Base-by-base conservation (phyloP, 768 basidiomycete species). In the Suillus ampliporus region DNA sequence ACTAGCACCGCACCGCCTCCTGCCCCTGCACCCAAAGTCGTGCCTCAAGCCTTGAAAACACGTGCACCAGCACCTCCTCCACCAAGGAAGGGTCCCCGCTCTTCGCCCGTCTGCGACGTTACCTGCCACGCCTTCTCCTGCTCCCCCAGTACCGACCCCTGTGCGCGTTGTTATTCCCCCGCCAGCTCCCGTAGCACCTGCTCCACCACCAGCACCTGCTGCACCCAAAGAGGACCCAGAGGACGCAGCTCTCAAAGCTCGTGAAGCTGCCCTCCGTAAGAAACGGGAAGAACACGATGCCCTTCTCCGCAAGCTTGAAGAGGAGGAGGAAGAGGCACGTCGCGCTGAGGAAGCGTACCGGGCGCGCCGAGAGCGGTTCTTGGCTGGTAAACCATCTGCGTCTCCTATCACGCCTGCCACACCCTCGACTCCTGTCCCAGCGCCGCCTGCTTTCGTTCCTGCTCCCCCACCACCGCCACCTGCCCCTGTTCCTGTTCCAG, bases 201-300 rank as follows among this genome's bases (percentile, higher is more conserved):
- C 71, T 38, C 68, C 71, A 44, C 51, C 68, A 11, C 48, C 64
- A 4, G 65, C 69, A 0, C 75, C 79, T 9, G 71, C 72, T 5
- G 79, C 62, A 23, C 84, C 83, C 3, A 77, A 82, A 61, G 82
- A 89, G 48, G 94, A 97, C 66, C 87, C 87, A 0, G 94, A 95
- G 72, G 96, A 97, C 64, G 86, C 83, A 48, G 82, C 78, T 17
- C 72, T 97, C 11, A 83, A 83, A 59, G 85, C 82, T 14, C 84
- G 90, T 14, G 91, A 95, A 72, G 90, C 84, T 63, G 84, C 83
- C 3, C 69, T 95, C n/a, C 81, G 82, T 56, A 90, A 89, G 72
- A 88, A 88, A 64, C 84, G 86, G 4, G 90, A 90, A 67, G 93
- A 84, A n/a, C 85, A 92, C 1, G 82, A 82, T 19, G 90, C 83